These are phyloP conservation scores for Ochromonas danica DNA, from an alignment of 108 stramenopile genomes.

Conservation along the genomic window DNA sequence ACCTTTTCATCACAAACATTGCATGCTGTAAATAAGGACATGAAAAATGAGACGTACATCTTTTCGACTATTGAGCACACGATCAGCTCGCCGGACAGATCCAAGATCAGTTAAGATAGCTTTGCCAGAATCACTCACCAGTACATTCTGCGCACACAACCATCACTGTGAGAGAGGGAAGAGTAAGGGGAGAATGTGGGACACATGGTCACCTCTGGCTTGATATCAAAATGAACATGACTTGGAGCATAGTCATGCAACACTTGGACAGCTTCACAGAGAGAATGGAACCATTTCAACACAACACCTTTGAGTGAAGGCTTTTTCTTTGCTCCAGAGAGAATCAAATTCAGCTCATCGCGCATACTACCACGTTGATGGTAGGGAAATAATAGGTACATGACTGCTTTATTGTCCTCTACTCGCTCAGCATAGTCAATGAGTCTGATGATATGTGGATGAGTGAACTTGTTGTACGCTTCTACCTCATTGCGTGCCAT, in stretches of 20 bases:
- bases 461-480: background rate
- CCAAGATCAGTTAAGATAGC: conserved; percentile 44
- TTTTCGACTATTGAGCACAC: background rate
- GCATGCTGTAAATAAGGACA: too few relatives aligned
- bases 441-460: background rate
- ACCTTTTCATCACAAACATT: too few relatives aligned
- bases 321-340: too few relatives aligned
- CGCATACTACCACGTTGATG: background rate
- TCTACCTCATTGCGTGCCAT: background rate
- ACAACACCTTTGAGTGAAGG: too few relatives aligned
- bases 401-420: background rate
- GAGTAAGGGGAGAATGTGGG: background rate
- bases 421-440: background rate
- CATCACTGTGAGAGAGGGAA: background rate
- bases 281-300: background rate
- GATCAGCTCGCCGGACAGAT: background rate
- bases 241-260: background rate
- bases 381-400: background rate
- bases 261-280: background rate
- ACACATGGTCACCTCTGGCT: conserved; percentile 41
- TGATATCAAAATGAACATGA: conserved; percentile 43
- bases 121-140: conserved; percentile 1
- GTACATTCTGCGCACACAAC: conserved; percentile 35
- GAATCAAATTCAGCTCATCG: too few relatives aligned
- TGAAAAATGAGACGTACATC: too few relatives aligned